phyloP scores from a whole-genome alignment of 2,329 filamentous ascomycete species.

The Trichophaea hybrida region DNA sequence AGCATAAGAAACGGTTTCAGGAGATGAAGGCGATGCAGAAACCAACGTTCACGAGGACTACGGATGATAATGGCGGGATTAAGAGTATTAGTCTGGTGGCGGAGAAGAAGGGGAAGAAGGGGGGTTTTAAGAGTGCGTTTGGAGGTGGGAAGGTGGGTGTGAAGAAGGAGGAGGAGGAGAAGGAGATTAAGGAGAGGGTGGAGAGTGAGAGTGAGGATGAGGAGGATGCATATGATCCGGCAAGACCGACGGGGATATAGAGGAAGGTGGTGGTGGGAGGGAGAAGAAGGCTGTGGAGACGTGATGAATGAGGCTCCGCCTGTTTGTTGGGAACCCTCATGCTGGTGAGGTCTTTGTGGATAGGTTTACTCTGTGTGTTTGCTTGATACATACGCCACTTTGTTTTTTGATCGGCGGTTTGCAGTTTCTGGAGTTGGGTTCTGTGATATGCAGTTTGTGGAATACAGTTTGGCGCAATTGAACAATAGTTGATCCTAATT shows the following conservation, averaged over 20 bases:
- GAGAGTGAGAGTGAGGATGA: constrained; percentile 1
- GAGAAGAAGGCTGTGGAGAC: no score
- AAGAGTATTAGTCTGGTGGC: constrained; percentile 37
- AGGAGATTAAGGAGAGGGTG: background rate
- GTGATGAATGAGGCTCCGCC: no score
- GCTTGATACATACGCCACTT: no score
- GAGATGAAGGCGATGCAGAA: constrained; percentile 76
- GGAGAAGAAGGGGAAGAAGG: constrained; percentile 56
- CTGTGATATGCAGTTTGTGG: no score
- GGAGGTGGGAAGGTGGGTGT: constrained; percentile 33
- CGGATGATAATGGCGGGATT: constrained; percentile 54
- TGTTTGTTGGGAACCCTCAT: no score
- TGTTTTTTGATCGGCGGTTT: no score
- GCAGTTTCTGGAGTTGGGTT: no score
- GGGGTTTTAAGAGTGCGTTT: constrained; percentile 68
- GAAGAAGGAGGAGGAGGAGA: constrained; percentile 8
- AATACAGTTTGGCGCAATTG: no score
- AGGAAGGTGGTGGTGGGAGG: no score
- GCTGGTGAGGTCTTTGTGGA: no score
- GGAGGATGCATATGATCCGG: constrained; percentile 21
- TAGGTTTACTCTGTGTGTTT: no score
- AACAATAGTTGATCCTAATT: no score
- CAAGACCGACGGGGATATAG: constrained; percentile 16
- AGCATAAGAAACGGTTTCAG: constrained; percentile 77
- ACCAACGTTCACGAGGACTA: constrained; percentile 37